These are phyloP conservation scores for Eimeria acervulina DNA, from an alignment of 169 alveolate species.

Conservation along the genomic window DNA sequence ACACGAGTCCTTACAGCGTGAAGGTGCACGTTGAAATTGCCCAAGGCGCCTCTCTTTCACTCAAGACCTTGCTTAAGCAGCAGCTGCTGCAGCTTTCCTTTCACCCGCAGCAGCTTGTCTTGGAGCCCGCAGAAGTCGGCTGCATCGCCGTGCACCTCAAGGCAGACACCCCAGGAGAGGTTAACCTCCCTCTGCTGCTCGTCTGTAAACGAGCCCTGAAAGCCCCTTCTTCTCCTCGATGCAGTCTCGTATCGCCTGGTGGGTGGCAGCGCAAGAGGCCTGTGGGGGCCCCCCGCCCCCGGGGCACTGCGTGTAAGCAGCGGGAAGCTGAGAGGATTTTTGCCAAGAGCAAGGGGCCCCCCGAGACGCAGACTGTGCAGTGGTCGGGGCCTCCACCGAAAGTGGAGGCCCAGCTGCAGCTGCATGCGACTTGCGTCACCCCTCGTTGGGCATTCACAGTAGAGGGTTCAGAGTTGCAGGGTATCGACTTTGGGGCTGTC, in stretches of 20 bases:
- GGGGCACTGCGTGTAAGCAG: not conserved
- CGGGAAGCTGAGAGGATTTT: not conserved
- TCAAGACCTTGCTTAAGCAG: not conserved
- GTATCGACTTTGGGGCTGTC: conserved; percentile 6
- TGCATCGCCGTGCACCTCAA: not conserved
- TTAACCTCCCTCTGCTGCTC: not conserved
- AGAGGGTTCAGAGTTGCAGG: not conserved
- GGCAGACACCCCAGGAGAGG: conserved; percentile 1
- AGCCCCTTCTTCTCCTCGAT: conserved; percentile 34
- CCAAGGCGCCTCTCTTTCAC: not conserved
- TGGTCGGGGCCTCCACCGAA: conserved; percentile 35
- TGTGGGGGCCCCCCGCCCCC: not conserved
- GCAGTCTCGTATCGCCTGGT: not conserved
- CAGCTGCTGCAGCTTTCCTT: conserved; percentile 24
- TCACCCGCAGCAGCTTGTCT: conserved; percentile 10
- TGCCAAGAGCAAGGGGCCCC: not conserved
- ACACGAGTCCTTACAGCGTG: not conserved
- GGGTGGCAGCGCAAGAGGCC: not conserved
- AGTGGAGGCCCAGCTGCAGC: conserved; percentile 20
- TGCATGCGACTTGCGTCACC: not conserved
- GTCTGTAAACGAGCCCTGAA: not conserved
- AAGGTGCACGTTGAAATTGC: not conserved
- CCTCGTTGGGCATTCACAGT: conserved; percentile 37
- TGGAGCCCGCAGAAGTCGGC: not conserved
- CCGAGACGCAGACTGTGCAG: not conserved